These are phyloP conservation scores for Hyphodiscus hymeniophilus DNA, from an alignment of 495 filamentous ascomycete species.

Conservation along the genomic window DNA sequence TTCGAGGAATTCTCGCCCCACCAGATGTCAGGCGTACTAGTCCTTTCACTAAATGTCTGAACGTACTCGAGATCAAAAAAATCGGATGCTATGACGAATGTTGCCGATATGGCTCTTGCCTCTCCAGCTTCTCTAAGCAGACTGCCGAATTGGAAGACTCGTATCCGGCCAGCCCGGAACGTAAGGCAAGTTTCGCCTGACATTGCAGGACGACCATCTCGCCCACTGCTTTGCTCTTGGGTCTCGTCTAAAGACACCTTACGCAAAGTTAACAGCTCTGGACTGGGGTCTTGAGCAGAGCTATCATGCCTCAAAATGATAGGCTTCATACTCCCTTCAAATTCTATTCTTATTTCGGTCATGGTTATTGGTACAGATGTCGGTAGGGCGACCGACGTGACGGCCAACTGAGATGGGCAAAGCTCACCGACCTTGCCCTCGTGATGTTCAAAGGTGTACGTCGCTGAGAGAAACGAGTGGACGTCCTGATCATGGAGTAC, in stretches of 20 bases:
- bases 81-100: constrained; percentile 51
- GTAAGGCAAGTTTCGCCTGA: constrained; percentile 56
- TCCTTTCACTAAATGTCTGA: constrained; percentile 38
- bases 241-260: constrained; percentile 18
- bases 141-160: constrained; percentile 61
- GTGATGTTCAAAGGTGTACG: constrained; percentile 62
- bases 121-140: constrained; percentile 76
- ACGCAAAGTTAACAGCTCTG: constrained; percentile 2
- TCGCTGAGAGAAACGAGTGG: constrained; percentile 60
- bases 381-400: constrained; percentile 60
- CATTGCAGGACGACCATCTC: constrained; percentile 22
- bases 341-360: constrained; percentile 53
- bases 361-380: constrained; percentile 57
- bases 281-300: not conserved
- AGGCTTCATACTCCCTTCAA: constrained; percentile 60
- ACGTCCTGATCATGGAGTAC: constrained; percentile 59
- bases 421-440: constrained; percentile 82
- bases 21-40: constrained; percentile 37
- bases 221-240: not conserved
- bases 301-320: constrained; percentile 38
- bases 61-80: constrained; percentile 62
- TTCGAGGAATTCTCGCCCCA: constrained; percentile 41
- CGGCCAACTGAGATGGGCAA: constrained; percentile 59
- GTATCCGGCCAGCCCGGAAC: constrained; percentile 57
- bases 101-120: constrained; percentile 55